Evolutionary conservation across 2,329 filamentous ascomycete genomes (phyloP).

Genomic region (Calonectria leucothoes): DNA sequence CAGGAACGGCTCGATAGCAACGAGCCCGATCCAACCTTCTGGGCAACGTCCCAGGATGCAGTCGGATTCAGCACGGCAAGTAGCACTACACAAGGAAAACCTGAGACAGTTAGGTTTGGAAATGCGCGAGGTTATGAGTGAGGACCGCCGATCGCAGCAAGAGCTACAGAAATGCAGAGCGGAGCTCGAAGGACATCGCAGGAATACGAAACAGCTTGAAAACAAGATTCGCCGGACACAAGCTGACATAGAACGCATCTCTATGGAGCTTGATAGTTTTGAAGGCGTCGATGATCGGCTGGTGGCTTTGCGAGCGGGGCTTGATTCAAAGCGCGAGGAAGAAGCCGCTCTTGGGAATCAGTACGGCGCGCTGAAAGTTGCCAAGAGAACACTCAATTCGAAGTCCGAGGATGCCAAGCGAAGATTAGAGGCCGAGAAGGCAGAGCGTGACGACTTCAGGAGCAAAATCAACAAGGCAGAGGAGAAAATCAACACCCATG

Average conservation of each 20-base stretch:
- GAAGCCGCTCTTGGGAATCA: constrained; percentile 63
- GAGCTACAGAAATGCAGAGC: constrained; percentile 61
- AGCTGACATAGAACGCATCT: constrained; percentile 63
- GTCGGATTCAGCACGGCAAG: constrained; percentile 77
- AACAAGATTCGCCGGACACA: constrained; percentile 69
- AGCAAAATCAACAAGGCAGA: constrained; percentile 66
- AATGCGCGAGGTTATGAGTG: constrained; percentile 61
- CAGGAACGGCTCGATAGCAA: constrained; percentile 55
- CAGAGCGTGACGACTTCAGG: constrained; percentile 55
- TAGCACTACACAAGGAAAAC: constrained; percentile 63
- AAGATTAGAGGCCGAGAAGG: constrained; percentile 44
- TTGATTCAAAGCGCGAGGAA: constrained; percentile 65
- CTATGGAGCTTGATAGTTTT: constrained; percentile 72
- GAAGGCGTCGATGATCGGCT: constrained; percentile 77
- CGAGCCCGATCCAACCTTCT: constrained; percentile 58
- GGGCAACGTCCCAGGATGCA: constrained; percentile 77
- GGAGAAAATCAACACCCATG: constrained; percentile 60
- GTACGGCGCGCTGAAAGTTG: constrained; percentile 63
- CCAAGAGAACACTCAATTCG: constrained; percentile 61
- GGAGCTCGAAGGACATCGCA: constrained; percentile 56
- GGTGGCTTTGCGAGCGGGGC: constrained; percentile 65
- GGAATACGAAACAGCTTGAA: constrained; percentile 55
- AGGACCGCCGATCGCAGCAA: constrained; percentile 59
- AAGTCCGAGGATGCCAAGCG: constrained; percentile 55
- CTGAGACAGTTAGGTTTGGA: constrained; percentile 67